These are phyloP conservation scores for Backusella sp. DNA, from an alignment of 192 early-diverging fungal species.

Conservation along the genomic window DNA sequence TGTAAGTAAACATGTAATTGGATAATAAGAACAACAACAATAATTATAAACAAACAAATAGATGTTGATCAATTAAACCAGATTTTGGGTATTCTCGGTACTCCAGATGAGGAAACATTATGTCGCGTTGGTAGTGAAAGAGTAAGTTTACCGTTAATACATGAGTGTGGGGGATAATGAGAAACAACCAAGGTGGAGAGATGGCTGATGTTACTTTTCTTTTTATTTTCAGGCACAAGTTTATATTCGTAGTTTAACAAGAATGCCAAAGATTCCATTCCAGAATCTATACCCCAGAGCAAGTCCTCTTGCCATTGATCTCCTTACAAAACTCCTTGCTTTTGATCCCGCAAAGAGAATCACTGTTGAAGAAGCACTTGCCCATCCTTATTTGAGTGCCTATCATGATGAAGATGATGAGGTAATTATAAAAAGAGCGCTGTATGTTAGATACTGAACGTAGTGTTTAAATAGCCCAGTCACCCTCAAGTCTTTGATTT, in stretches of 20 bases:
- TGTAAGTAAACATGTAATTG: slow-evolving; percentile 34
- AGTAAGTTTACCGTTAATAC: slow-evolving; percentile 2
- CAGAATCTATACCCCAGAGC: slow-evolving; percentile 80
- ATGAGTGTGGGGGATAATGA: neutral
- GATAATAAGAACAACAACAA: neutral
- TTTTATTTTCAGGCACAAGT: slow-evolving; percentile 64
- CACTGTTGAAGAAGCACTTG: slow-evolving; percentile 87
- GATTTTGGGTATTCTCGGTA: slow-evolving; percentile 83
- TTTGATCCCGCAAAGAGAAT: slow-evolving; percentile 89
- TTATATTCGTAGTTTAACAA: slow-evolving; percentile 85
- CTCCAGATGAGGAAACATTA: slow-evolving; percentile 74
- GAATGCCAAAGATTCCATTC: slow-evolving; percentile 78
- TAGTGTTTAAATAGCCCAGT: slow-evolving; percentile 44
- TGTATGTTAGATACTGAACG: neutral
- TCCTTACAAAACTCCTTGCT: slow-evolving; percentile 84
- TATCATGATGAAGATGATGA: slow-evolving; percentile 49
- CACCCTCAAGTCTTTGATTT: slow-evolving; percentile 75
- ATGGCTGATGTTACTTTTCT: neutral
- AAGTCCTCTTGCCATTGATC: slow-evolving; percentile 80
- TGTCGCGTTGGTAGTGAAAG: slow-evolving; percentile 73
- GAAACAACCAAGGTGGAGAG: neutral
- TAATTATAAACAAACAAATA: slow-evolving; percentile 38
- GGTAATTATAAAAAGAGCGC: slow-evolving; percentile 6
- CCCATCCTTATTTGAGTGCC: slow-evolving; percentile 84
- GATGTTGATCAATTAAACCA: slow-evolving; percentile 91